phyloP scores from a whole-genome alignment of 23 red algal genomes.

The Cyanidium caldarium region DNA sequence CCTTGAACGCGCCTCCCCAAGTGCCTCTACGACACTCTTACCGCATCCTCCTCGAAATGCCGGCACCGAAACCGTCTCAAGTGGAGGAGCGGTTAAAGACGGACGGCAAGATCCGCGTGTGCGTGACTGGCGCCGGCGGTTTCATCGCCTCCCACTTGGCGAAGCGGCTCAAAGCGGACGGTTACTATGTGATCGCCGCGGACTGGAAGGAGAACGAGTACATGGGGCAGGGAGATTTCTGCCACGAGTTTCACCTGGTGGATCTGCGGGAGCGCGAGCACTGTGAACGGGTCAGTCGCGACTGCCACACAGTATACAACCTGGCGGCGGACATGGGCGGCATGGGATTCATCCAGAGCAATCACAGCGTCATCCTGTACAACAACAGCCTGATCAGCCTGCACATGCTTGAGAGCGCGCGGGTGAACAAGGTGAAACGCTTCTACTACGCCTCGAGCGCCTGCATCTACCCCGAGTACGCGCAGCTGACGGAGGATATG shows the following conservation, averaged over 20 bases:
- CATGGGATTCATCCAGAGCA: constrained; percentile 98
- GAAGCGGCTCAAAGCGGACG: constrained; percentile 73
- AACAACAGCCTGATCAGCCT: constrained; percentile 99
- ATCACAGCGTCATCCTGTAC: constrained; percentile 98
- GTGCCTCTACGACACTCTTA: no score
- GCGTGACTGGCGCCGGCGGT: constrained; percentile 57
- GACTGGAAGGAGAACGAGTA: constrained; percentile 99
- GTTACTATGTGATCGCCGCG: constrained; percentile 86
- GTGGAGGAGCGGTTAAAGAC: neutral
- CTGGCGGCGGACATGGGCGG: constrained; percentile 99
- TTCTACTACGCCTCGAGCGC: constrained; percentile 99
- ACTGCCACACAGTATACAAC: constrained; percentile 91
- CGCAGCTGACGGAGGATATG: constrained; percentile 68
- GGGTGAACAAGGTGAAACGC: constrained; percentile 64
- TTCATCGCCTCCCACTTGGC: constrained; percentile 98
- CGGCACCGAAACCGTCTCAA: neutral
- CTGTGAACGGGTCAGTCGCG: constrained; percentile 59
- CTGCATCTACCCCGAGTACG: constrained; percentile 94
- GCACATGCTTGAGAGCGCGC: constrained; percentile 89
- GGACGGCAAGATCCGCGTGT: constrained; percentile 8
- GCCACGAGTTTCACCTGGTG: constrained; percentile 89
- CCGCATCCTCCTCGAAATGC: no score
- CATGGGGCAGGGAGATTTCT: constrained; percentile 79
- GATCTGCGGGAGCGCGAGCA: constrained; percentile 91
- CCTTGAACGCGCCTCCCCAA: no score